Evolutionary conservation across 495 filamentous ascomycete genomes (phyloP).

Genomic region (Aspergillus nanangensis): DNA sequence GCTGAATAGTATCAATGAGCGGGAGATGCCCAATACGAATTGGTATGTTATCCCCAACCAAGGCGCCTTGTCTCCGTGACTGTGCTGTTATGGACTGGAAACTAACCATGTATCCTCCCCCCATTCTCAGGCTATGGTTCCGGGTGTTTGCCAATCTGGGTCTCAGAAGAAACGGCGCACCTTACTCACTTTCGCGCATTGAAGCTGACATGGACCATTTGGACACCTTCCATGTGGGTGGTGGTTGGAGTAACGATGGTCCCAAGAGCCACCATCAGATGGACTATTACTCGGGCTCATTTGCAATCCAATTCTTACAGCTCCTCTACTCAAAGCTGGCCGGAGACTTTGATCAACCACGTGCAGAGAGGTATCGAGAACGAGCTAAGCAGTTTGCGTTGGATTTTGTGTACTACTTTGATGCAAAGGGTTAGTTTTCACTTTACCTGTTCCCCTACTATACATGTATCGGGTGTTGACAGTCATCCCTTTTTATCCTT

Average conservation of each 20-base stretch:
- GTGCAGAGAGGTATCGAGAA: constrained; percentile 65
- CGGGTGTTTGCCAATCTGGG: constrained; percentile 79
- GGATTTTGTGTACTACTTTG: constrained; percentile 73
- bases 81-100: no score
- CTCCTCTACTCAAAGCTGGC: constrained; percentile 72
- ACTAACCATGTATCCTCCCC: no score
- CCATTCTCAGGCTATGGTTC: constrained; percentile 70
- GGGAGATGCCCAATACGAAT: constrained; percentile 62
- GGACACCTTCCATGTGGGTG: constrained; percentile 73
- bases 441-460: neutral
- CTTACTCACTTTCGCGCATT: constrained; percentile 59
- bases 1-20: constrained; percentile 70
- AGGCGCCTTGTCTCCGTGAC: no score
- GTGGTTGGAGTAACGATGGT: constrained; percentile 77
- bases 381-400: constrained; percentile 60
- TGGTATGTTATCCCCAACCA: constrained; percentile 28
- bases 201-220: constrained; percentile 72
- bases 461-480: neutral
- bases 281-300: constrained; percentile 79
- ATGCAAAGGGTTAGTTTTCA: constrained; percentile 48
- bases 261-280: constrained; percentile 73
- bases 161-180: constrained; percentile 63
- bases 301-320: constrained; percentile 75
- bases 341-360: constrained; percentile 59
- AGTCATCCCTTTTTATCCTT: neutral